These are phyloP conservation scores for Buddleja alternifolia DNA, from an alignment of 257 asterid species.

Conservation along the genomic window DNA sequence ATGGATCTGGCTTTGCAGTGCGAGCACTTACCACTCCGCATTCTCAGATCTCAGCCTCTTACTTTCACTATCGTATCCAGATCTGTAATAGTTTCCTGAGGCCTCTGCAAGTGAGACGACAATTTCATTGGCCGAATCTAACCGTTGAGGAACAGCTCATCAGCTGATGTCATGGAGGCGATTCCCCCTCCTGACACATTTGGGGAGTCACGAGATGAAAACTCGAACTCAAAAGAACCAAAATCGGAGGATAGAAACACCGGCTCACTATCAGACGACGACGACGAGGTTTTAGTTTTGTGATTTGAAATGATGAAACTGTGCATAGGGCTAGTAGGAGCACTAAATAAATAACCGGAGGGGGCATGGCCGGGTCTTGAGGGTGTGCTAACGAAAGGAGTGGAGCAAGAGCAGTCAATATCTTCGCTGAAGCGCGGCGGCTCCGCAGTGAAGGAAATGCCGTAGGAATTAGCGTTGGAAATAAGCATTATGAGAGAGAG, in stretches of 20 bases:
- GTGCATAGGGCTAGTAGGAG: constrained; percentile 69
- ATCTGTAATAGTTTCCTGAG: constrained; percentile 32
- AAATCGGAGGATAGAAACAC: constrained; percentile 48
- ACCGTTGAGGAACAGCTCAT: constrained; percentile 60
- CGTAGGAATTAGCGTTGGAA: neutral
- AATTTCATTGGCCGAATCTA: constrained; percentile 65
- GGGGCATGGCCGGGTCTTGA: constrained; percentile 57
- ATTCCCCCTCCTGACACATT: constrained; percentile 31
- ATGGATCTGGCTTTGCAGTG: constrained; percentile 66
- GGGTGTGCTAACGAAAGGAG: constrained; percentile 59
- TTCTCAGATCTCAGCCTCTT: constrained; percentile 53
- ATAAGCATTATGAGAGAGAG: constrained; percentile 44
- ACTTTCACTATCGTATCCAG: neutral
- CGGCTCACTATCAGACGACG: constrained; percentile 30
- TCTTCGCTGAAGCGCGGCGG: constrained; percentile 59
- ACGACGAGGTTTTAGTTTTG: constrained; percentile 12
- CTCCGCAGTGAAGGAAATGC: constrained; percentile 34
- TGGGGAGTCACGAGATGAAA: constrained; percentile 48
- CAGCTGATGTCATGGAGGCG: constrained; percentile 58
- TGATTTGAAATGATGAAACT: constrained; percentile 34
- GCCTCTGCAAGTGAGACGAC: constrained; percentile 47
- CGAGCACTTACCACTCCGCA: constrained; percentile 32
- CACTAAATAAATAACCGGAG: constrained; percentile 61
- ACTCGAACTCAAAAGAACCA: constrained; percentile 63
- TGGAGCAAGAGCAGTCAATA: constrained; percentile 56